phyloP scores from a whole-genome alignment of 1,284 basidiomycete species.

The Ustilago tritici region DNA sequence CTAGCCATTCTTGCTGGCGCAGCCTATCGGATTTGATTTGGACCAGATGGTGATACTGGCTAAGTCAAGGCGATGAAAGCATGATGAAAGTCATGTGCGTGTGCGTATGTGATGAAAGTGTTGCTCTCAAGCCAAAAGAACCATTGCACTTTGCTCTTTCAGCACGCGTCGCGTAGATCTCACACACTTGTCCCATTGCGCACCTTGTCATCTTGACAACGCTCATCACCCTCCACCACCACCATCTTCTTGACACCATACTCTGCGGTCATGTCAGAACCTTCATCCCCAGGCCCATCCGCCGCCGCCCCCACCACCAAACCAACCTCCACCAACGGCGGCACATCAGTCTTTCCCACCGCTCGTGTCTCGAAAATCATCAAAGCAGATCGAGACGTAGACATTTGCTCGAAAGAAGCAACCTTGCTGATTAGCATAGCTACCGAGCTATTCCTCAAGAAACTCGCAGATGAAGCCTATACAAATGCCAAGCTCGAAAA shows the following conservation, averaged over 20 bases:
- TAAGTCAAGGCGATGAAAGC: neutral
- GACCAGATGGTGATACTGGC: too few species aligned
- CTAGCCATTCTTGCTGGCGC: conserved; percentile 1
- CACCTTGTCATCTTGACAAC: too few species aligned
- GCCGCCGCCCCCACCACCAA: conserved; percentile 11
- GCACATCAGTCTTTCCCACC: conserved; percentile 51
- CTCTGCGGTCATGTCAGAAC: neutral
- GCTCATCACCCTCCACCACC: neutral
- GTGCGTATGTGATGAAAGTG: conserved; percentile 16
- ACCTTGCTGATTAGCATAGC: conserved; percentile 60
- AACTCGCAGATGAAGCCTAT: conserved; percentile 58
- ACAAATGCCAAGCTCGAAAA: conserved; percentile 60
- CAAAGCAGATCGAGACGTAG: conserved; percentile 63
- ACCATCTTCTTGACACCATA: neutral
- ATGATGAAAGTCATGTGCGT: neutral
- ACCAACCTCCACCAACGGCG: conserved; percentile 22
- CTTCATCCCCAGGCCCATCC: conserved; percentile 18
- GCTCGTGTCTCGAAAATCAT: conserved; percentile 61
- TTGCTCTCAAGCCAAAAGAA: conserved; percentile 13
- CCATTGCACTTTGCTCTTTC: neutral
- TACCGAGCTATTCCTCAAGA: conserved; percentile 60
- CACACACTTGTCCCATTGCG: neutral
- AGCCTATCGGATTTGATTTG: neutral
- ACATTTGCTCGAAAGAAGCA: conserved; percentile 64
- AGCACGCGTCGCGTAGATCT: conserved; percentile 42